Evolutionary conservation across 306 rosid species (phyloP).

Genomic region (Ormosia semicastrata): DNA sequence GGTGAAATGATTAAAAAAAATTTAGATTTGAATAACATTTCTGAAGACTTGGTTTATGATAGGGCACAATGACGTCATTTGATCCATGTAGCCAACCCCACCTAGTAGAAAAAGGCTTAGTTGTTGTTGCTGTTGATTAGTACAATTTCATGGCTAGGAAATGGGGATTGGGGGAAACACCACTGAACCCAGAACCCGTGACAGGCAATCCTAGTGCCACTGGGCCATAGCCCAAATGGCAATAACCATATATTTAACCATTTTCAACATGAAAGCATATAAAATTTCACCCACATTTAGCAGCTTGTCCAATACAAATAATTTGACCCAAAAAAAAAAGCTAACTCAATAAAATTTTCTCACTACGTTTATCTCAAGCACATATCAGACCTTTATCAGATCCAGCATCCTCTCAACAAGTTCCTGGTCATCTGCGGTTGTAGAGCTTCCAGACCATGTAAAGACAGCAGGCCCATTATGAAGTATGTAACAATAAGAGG

Average conservation of each 20-base stretch:
- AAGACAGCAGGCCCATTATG: conserved; percentile 68
- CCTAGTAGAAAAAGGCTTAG: too few species aligned
- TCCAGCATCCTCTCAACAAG: conserved; percentile 85
- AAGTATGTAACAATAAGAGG: conserved; percentile 76
- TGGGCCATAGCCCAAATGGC: neutral
- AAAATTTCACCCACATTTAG: neutral
- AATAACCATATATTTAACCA: neutral
- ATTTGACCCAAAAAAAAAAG: neutral
- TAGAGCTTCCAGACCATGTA: conserved; percentile 83
- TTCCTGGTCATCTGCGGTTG: conserved; percentile 69
- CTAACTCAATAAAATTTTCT: neutral
- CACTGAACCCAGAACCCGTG: neutral
- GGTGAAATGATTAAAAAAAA: too few species aligned
- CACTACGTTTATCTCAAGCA: conserved; percentile 8
- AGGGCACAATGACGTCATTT: too few species aligned
- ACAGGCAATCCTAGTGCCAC: neutral
- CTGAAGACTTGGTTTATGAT: too few species aligned
- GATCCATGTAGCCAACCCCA: too few species aligned
- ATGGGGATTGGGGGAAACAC: neutral
- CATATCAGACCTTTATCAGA: conserved; percentile 72
- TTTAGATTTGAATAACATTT: too few species aligned
- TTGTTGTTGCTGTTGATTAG: too few species aligned
- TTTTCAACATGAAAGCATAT: neutral
- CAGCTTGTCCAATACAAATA: conserved; percentile 7
- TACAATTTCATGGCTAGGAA: neutral